Base-by-base conservation (phyloP, 805 yeast genomes). In the Starmera quercuum region DNA sequence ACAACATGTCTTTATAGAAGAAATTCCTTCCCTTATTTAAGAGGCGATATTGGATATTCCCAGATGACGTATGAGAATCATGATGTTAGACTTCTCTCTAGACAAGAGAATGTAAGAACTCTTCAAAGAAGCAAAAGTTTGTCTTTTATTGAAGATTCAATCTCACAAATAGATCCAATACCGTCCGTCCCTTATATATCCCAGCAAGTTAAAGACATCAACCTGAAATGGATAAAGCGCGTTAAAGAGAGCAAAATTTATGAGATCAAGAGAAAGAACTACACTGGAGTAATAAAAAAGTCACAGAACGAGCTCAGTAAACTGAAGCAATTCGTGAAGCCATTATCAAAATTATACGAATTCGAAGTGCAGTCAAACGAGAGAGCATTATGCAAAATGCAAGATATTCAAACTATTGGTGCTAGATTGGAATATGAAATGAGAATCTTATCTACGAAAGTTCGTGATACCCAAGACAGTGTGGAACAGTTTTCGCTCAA, bases 391-490 rank as follows among this genome's bases (percentile, higher is more conserved):
- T 49, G 57, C 20, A 71, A 68, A 38, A 49, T 68, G 33, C 51
- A 56, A 18, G 81, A 77, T 38, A 58, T 77, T 13, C 72, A 70
- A 32, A 69, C 78, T 7, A 56, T 74, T 32, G 69, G 73, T 22
- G 77, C 83, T 3, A 63, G 78, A 40, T 52, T 83, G 32, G 73
- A 75, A 44, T 83, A 83, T 51, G 90, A 83, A 48, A 59, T 77
- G 29, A 57, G 82, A 15, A 59, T 78, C 27, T 53, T 83, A 20
- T 68, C 68, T 21, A 68, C 71, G 16, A 76, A 81, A 43, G 68
- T 83, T 30, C 67, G 73, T 29, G 92, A 83, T 45, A 78, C 81
- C 7, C 83, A 78, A 44, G 78, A 76, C 19, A 67, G 77, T 29
- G 65, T 75, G 35, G 59, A 64, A 30, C 51, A 64, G 24, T 73